Evolutionary conservation across 805 yeast species (phyloP), one percentile per base, ranked within the genome.

Genomic region (Sugiyamaella chiloensis): DNA sequence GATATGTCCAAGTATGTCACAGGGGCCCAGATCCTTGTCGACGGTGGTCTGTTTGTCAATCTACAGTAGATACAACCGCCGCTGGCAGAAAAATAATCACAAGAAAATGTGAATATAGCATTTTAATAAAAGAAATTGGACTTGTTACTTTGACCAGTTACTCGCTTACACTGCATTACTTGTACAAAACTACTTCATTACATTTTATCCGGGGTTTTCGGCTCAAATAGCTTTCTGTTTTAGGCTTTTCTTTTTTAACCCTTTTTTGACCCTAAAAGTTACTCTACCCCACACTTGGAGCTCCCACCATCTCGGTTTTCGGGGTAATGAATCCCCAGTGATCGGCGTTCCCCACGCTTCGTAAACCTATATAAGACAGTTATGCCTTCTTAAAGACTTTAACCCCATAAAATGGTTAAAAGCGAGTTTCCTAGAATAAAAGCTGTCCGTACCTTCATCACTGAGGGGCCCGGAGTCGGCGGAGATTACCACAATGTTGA

Each of bases 11-110:
- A 83, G 24, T 86, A 85, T 73, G 84, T 90, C 35, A 85, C 93
- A 8, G 95, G 93, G 60, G 82, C 84, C 62, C 84, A 85, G 66
- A 67, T 86, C 65, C 79, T 82, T 24, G 91, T 84, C 49, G 95
- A 86, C 63, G 93, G 93, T 60, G 95, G 93, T 50, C 85, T 69
- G 44, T 73, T 70, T 60, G 76, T 71, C 1, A 73, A 73, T 53
- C 62, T 73, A 39, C 78, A 80, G 66, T 66, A 72, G 37, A 16
- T 16, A 3, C 36, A 26, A 26, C 30, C 12, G 30, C 30, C n/a
- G n/a, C n/a, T n/a, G n/a, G n/a, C n/a, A n/a, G n/a, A n/a, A n/a
- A n/a, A n/a, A n/a, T n/a, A n/a, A n/a, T n/a, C n/a, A n/a, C n/a
- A n/a, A n/a, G n/a, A n/a, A n/a, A n/a, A 26, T 26, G 11, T 26